Base-by-base conservation (phyloP, 352 stramenopile species). In the Pythium myriotylum region DNA sequence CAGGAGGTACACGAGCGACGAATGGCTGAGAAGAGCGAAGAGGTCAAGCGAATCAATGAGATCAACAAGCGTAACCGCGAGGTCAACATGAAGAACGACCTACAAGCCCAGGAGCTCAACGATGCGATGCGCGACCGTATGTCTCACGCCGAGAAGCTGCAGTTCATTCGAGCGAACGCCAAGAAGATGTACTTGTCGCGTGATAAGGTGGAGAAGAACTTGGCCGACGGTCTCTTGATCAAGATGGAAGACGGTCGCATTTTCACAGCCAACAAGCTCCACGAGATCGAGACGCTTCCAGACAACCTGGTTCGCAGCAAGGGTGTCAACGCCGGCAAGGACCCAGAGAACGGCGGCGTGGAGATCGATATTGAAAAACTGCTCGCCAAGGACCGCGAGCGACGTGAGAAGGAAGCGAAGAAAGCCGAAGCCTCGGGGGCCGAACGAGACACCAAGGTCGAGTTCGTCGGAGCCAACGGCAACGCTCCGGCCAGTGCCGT, bases 141-240 rank as follows among this genome's bases (percentile, higher is more conserved):
- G 86, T 91, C 86, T 49, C 86, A 81, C 40, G 86, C 86, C 9
- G 84, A 95, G 59, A 79, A 80, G 48, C 65, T 95, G 48, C 86
- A 95, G 62, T 95, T 90, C 35, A 83, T 95, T 26, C 86, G 86
- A 26, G 84, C 86, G 17, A 89, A 91, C 54, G 80, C 86, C 32
- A 89, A 88, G 74, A 90, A 83, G 22, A 95, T 95, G 86, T 95
- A 82, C 59, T 65, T 95, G 67, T 93, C 84, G 2, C 74, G 68
- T 8, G 84, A 89, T 67, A 92, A 92, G 54, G 70, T 95, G 20
- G 86, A 95, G 29, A 88, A 86, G 65, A 95, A 95, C 53, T 62
- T 95, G 48, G 67, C 68, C 7, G 81, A 93, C 8, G 86, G 86
- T 1, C 85, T 89, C 58, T 65, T 95, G 1, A 85, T 95, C 16